phyloP scores from a whole-genome alignment of 352 stramenopile genomes.

The Pythium angustatum region DNA sequence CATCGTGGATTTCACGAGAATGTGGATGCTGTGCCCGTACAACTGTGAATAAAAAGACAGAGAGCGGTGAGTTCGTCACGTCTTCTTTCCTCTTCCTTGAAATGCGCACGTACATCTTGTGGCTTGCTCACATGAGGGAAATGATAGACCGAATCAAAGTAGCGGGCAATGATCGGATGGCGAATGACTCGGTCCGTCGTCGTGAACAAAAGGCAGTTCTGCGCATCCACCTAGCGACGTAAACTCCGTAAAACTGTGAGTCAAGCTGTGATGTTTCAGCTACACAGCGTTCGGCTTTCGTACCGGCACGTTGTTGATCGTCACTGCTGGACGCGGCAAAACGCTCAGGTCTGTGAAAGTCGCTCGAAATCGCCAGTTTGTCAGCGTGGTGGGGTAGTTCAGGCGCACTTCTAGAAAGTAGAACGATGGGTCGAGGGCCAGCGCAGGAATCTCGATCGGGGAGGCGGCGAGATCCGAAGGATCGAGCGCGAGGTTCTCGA shows the following conservation, averaged over 20 bases:
- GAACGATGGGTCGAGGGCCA: constrained; percentile 40
- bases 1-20: constrained; percentile 42
- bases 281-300: too few species aligned
- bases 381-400: constrained; percentile 41
- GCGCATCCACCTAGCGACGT: constrained; percentile 34
- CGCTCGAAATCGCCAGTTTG: constrained; percentile 44
- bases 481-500: too few species aligned
- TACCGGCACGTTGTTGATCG: constrained; percentile 47
- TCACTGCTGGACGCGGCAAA: constrained; percentile 28
- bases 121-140: constrained; percentile 45
- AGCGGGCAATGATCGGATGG: constrained; percentile 21
- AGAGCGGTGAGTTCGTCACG: neutral
- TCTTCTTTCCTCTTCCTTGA: neutral
- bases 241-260: too few species aligned
- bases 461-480: too few species aligned
- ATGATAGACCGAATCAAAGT: constrained; percentile 47
- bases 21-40: constrained; percentile 51
- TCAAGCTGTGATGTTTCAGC: too few species aligned
- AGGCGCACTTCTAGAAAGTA: constrained; percentile 56
- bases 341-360: constrained; percentile 49
- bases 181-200: constrained; percentile 10
- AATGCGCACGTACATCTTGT: constrained; percentile 37
- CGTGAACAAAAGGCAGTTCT: constrained; percentile 51
- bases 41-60: constrained; percentile 28
- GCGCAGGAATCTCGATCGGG: neutral